Evolutionary conservation across 345 rosid species (phyloP), one percentile per base, ranked within the genome.

Genomic region (Excoecaria agallocha): DNA sequence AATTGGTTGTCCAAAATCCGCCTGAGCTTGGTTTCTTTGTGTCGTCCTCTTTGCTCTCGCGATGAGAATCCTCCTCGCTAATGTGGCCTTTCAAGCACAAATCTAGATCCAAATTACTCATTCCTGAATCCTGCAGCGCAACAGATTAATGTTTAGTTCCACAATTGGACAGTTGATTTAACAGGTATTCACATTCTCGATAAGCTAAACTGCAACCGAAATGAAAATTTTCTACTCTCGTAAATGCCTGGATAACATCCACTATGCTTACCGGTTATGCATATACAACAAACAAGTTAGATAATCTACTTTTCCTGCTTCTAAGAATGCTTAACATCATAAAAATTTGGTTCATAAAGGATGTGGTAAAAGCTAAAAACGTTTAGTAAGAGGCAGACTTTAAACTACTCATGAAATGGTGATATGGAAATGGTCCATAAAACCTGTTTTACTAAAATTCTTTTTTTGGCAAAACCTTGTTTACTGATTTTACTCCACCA

Each of bases 31-130:
- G 72, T 73, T 70, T 41, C 73, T 75, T 79, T 50, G 38, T 43
- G 39, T 66, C 74, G 25, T 59, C 81, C 20, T 83, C 84, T 71
- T 74, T 72, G 74, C 69, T 84, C 76, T 8, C 81, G 45, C 70
- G 46, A 24, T 25, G 66, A 2, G 83, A 75, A 54, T 74, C 74
- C 0, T 15, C 50, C 22, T 84, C 84, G 24, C 45, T 75, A 16
- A 68, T 63, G 24, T 72, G 81, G 50, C 90, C 89, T 68, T 90
- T 84, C 83, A 87, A 76, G 79, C 88, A 75, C 79, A 90, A 80
- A 12, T 82, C 92, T 62, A 92, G 65, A 67, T 86, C 91, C 85
- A 89, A 69, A 37, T 70, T 78, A 13, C 88, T 79, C 63, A 74
- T 65, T 76, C 76, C 79, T 13, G 84, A 80, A 57, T 86, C 87